Conservation (phyloP, 257 asterid species). For the Oldenlandia corymbosa region DNA sequence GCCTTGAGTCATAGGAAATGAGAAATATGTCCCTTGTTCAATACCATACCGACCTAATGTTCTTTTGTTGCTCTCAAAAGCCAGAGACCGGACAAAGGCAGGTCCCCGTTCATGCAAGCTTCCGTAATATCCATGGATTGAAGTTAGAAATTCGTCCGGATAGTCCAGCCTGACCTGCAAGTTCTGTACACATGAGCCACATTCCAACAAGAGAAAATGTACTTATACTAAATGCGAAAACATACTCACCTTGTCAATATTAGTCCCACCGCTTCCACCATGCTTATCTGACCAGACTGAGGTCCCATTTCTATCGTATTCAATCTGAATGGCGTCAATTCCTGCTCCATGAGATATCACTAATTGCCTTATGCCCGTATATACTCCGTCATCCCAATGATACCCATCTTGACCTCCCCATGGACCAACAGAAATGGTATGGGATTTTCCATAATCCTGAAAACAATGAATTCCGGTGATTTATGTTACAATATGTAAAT, state of each 20-base stretch:
- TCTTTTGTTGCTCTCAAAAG: slow-evolving; percentile 57
- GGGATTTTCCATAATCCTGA: slow-evolving; percentile 33
- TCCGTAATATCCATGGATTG: slow-evolving; percentile 59
- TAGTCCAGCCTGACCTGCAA: slow-evolving; percentile 53
- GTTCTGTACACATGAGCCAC: background rate
- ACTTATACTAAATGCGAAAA: background rate
- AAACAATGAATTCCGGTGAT: background rate
- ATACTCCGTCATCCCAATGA: slow-evolving; percentile 74
- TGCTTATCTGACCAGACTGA: slow-evolving; percentile 65
- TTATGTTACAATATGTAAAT: background rate
- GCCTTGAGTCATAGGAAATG: slow-evolving; percentile 41
- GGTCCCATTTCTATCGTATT: slow-evolving; percentile 57
- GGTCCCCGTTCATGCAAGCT: slow-evolving; percentile 53
- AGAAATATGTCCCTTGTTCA: slow-evolving; percentile 53
- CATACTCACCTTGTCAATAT: slow-evolving; percentile 41
- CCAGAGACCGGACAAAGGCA: slow-evolving; percentile 45
- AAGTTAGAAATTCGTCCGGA: slow-evolving; percentile 67
- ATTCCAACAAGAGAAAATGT: background rate
- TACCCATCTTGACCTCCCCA: slow-evolving; percentile 78
- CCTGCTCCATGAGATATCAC: slow-evolving; percentile 63
- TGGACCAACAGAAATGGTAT: slow-evolving; percentile 51
- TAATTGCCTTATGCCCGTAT: slow-evolving; percentile 46
- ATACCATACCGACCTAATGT: slow-evolving; percentile 62
- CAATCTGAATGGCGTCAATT: slow-evolving; percentile 55
- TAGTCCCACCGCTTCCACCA: slow-evolving; percentile 67